Base-by-base conservation (phyloP, 495 filamentous ascomycete species). In the Hypoxylon subgilvum region DNA sequence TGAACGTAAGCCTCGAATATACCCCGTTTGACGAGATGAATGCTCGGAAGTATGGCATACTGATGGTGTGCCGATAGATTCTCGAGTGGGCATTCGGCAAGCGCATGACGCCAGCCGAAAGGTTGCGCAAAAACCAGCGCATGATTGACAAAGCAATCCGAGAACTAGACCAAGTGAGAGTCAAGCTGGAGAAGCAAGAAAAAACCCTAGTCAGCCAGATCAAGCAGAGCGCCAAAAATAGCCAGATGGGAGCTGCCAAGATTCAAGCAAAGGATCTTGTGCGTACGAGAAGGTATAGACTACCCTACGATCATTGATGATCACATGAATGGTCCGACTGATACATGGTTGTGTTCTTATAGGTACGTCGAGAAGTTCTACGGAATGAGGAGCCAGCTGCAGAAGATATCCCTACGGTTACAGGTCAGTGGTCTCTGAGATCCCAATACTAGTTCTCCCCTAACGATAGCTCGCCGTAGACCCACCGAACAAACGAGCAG, bases 301-400 rank as follows among this genome's bases (percentile, higher is more conserved):
- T 3, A 6, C 5, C 13, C 16, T 32, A 8, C 17, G 1, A 6
- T 7, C n/a, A 2, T 7, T 10, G 22, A 34, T 1, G 13, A 12
- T 13, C 28, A 35, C 2, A 6, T 10, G 9, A 6, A 12, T 17
- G 13, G 9, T n/a, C 2, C n/a, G 25, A 38, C 57, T 69, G 52
- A 59, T 42, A 8, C 9, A 3, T 17, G 13, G 13, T 30, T 8
- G 4, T 12, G 7, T 9, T 27, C 6, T 14, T 38, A 18, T 58
- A 92, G 90, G 74, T 96, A 97, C 61, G 88, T 98, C 49, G 91
- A 96, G 73, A 97, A 97, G 68, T 98, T 97, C 76, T 96, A 97
- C 69, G 87, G 89, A 59, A 96, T 98, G 93, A 86, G 91, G 64
- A 97, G 91, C 40, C 92, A 97, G 69, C 79, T 97, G 40, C 93